Percentiles rank a stretch among this genome's conserved stretches.
phyloP scores from a whole-genome alignment of 2,329 filamentous ascomycete species.

The Stagonosporopsis chrysanthemi region DNA sequence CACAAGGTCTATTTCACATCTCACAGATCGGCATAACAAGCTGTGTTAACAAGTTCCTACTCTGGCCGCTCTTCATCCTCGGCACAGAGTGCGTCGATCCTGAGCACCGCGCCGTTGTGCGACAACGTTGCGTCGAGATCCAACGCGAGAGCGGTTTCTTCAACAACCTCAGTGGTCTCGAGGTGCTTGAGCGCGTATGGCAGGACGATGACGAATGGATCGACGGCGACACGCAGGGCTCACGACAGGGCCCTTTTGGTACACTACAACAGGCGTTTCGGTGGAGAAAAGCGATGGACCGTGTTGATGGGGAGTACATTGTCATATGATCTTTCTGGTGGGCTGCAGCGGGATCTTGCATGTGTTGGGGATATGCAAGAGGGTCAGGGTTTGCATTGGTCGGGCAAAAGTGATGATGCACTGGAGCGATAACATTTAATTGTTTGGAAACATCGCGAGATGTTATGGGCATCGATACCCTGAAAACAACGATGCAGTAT shows the following conservation, averaged over 20 bases:
- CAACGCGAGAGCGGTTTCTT: conserved; percentile 89
- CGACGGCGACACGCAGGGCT: conserved; percentile 32
- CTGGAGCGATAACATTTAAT: conserved; percentile 17
- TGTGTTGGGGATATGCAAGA: conserved; percentile 15
- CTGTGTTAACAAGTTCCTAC: conserved; percentile 82
- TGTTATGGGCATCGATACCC: conserved; percentile 20
- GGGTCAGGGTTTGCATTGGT: conserved; percentile 21
- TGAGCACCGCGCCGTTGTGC: conserved; percentile 78
- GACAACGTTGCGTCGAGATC: conserved; percentile 82
- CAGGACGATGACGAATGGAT: conserved; percentile 57
- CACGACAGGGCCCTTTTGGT: conserved; percentile 31
- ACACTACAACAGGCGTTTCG: conserved; percentile 50
- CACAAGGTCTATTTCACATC: conserved; percentile 83
- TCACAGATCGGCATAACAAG: conserved; percentile 76
- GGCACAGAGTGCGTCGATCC: conserved; percentile 89
- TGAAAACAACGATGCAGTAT: conserved; percentile 10
- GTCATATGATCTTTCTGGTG: conserved; percentile 50
- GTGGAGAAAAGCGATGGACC: conserved; percentile 61
- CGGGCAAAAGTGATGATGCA: conserved; percentile 16
- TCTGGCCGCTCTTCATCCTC: conserved; percentile 92
- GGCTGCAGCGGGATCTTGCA: conserved; percentile 25
- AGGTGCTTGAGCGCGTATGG: conserved; percentile 88
- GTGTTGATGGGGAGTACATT: conserved; percentile 61
- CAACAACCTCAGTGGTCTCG: conserved; percentile 87
- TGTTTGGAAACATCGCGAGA: conserved; percentile 14